Evolutionary conservation across 495 filamentous ascomycete species (phyloP), one percentile per base, ranked within the genome.

Genomic region (Penicillium antarcticum): DNA sequence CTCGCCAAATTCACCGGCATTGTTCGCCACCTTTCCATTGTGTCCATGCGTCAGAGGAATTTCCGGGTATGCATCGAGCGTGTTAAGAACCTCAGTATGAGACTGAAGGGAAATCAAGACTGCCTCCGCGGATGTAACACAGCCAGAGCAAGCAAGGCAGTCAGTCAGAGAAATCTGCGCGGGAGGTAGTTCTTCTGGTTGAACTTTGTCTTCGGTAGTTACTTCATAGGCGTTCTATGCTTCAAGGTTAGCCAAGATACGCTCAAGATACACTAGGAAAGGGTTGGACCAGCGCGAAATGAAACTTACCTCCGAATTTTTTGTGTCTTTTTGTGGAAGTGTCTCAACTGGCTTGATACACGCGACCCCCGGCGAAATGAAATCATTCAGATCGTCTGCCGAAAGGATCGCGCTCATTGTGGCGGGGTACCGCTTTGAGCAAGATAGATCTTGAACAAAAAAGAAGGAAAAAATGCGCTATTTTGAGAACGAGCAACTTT

Each of bases 301-400:
- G 24, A 41, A 48, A 65, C 66, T 33, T 40, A 75, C 74, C 57
- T 73, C 66, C 34, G 63, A 34, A 21, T 56, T 60, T 36, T 62
- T 54, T 45, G 67, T 33, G 13, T 67, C 64, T 47, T 78, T 74
- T 48, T 79, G 70, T 0, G 91, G 92, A 11, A 97, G 80, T 1
- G 89, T 90, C 67, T 98, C 94, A 56, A 98, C 82, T 16, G 94
- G 94, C 63, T 98, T 98, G 69, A 98, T 97, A 71, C 94, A 98
- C 32, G 94, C 94, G 52, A 98, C 90, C 32, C 94, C 94, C 6
- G 94, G 94, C 26, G 87, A 91, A 63, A 98, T 98, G 74, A 98
- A 98, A 77, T 98, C 94, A 75, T 98, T 98, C 53, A 98, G 77
- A 68, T 96, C 91, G 72, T 97, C 92, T 53, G 87, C 89, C 43